Conservation (phyloP, 2,329 filamentous ascomycete species). For the Cryoendolithus antarcticus region DNA sequence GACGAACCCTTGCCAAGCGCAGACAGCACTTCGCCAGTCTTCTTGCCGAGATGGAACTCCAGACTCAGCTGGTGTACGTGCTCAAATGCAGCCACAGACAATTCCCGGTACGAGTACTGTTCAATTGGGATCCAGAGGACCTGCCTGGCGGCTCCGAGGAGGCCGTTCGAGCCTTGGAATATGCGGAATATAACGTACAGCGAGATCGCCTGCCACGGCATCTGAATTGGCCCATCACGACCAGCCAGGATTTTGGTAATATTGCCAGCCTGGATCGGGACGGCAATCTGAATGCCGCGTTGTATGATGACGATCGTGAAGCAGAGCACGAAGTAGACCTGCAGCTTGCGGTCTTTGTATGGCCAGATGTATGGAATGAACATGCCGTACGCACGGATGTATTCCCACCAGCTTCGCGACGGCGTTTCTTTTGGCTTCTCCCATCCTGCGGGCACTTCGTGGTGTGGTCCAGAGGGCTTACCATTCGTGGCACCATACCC, state of each 20-base stretch:
- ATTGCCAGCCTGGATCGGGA: conserved; percentile 66
- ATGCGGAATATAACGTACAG: conserved; percentile 68
- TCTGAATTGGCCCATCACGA: conserved; percentile 36
- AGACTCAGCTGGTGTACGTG: conserved; percentile 91
- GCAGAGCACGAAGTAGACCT: conserved; percentile 69
- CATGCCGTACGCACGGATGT: conserved; percentile 77
- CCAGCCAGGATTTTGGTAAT: conserved; percentile 65
- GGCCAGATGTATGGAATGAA: conserved; percentile 98
- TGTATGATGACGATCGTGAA: conserved; percentile 70
- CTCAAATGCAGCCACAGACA: conserved; percentile 92
- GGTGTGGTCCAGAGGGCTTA: conserved; percentile 35
- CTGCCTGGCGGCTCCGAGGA: conserved; percentile 70
- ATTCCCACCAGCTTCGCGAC: conserved; percentile 90
- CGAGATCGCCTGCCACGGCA: conserved; percentile 63
- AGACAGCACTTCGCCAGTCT: conserved; percentile 89
- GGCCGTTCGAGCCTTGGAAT: conserved; percentile 76
- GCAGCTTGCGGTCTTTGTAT: conserved; percentile 60
- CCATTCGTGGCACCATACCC: conserved; percentile 41
- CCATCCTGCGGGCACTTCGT: conserved; percentile 58
- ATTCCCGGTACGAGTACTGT: conserved; percentile 88
- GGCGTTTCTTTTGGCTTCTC: conserved; percentile 79
- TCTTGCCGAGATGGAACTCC: conserved; percentile 93
- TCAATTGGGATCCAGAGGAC: conserved; percentile 93
- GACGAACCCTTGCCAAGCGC: conserved; percentile 91
- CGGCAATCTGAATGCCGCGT: conserved; percentile 72